Base-by-base conservation (phyloP, 306 rosid species). In the Lathyrus tuberosus region DNA sequence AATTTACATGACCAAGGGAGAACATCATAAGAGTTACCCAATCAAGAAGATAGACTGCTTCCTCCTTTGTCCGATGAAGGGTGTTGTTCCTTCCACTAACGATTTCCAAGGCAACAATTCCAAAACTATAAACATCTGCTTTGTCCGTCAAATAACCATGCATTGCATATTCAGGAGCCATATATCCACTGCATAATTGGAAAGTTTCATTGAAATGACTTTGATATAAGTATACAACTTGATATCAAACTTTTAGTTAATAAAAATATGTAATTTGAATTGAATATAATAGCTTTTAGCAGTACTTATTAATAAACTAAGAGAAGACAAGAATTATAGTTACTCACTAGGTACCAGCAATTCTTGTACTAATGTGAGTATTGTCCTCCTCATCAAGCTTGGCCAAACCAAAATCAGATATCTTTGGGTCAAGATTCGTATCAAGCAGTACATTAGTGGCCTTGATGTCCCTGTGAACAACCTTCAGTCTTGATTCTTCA, bases 161-260 rank as follows among this genome's bases (percentile, higher is more conserved):
- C 82, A 79, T 82, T 14, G 96, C 96, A 1, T 89, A 84, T 28
- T 89, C 88, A 2, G 90, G 96, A 75, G 92, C 90, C 96, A 89
- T 89, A 52, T 89, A 89, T 42, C 79, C 79, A 2, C 47, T 31
- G 20, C 2, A 66, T 14, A 54, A 74, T 56, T 65, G 37, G 20
- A 57, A 28, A 9, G 3, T 30, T 14, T 13, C 31, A 75, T 31
- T 7, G 12, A 28, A 43, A 66, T 17, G 7, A 75, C 14, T n/a
- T n/a, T n/a, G n/a, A n/a, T n/a, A n/a, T n/a, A n/a, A n/a, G n/a
- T n/a, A n/a, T n/a, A n/a, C n/a, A n/a, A n/a, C n/a, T 18, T 71
- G 67, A 67, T 66, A 57, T 18, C 41, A 18, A 41, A 6, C 24
- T 1, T n/a, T n/a, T 52, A 9, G 22, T 41, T 73, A 15, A 73